Evolutionary conservation across 2,329 filamentous ascomycete genomes (phyloP), one percentile per base, ranked within the genome.

Genomic region (Orbilia blumenaviensis): DNA sequence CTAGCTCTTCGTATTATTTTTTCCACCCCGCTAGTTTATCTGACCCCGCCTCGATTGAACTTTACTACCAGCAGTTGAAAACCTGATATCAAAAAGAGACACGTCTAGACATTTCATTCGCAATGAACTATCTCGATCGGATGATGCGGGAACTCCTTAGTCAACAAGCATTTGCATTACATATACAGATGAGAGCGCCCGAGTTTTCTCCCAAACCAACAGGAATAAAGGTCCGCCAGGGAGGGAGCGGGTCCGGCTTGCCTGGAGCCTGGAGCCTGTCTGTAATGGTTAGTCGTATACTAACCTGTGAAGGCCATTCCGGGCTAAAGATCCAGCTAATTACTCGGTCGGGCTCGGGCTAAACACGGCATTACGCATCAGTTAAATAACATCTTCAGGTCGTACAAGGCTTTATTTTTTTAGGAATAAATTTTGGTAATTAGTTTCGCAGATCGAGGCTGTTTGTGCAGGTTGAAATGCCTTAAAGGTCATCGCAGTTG

Each of bases 111-210:
- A 38, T 60, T 46, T 78, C 38, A 75, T 68, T 71, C 75, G 69
- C 58, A 56, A 73, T 67, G 54, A 56, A 58, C 12, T 62, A 52
- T 50, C 23, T 75, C 46, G 71, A 76, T 76, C 72, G 69, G 72
- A 76, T 69, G 72, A 76, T 76, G 66, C 64, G 36, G 54, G 72
- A 76, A 76, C 72, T 76, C 72, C 72, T 76, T 64, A 54, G 34
- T 38, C 12, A 32, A 64, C 36, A 38, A 64, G 60, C 38, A 66
- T 66, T 66, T 72, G 60, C 67, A 66, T 56, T 66, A 72, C 48
- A 72, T 56, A 48, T 60, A 23, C n/a, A 56, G 52, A 56, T n/a
- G 52, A n/a, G n/a, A 56, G 52, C 18, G 32, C 52, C n/a, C 36
- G 32, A 54, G 36, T 32, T 32, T 64, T 63, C 32, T 29, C 41